Evolutionary conservation across 345 rosid species (phyloP).

Genomic region (Citrus inodora): DNA sequence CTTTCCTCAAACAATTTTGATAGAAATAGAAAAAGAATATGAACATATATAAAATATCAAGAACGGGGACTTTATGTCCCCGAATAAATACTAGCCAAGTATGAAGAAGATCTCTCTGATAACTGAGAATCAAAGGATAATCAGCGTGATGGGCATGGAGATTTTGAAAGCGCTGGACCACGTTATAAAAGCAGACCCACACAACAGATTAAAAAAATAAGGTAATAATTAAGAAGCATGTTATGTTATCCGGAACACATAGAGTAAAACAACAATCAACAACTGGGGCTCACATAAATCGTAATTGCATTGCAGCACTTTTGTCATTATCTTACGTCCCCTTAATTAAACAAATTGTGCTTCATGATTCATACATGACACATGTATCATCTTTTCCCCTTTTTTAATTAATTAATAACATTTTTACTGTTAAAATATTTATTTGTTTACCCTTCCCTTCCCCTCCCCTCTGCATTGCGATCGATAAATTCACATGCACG

Average conservation of each 20-base stretch:
- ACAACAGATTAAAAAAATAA: neutral
- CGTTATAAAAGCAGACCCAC: slow-evolving; percentile 10
- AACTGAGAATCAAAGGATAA: slow-evolving; percentile 6
- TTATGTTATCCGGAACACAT: neutral
- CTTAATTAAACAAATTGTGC: too few species aligned
- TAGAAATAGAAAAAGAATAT: too few species aligned
- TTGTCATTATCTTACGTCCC: slow-evolving; percentile 23
- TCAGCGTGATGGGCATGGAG: slow-evolving; percentile 9
- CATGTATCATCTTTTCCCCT: too few species aligned
- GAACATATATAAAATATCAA: too few species aligned
- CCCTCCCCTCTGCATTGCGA: too few species aligned
- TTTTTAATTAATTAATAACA: too few species aligned
- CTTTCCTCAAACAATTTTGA: too few species aligned
- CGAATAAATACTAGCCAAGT: neutral
- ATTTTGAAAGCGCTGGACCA: slow-evolving; percentile 29
- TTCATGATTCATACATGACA: too few species aligned
- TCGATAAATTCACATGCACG: too few species aligned
- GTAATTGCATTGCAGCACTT: neutral
- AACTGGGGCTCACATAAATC: slow-evolving; percentile 24
- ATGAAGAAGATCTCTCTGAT: neutral
- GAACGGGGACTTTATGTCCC: too few species aligned
- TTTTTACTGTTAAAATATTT: too few species aligned
- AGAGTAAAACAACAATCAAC: slow-evolving; percentile 30
- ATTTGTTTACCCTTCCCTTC: too few species aligned
- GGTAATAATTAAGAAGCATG: slow-evolving; percentile 4